phyloP scores from a whole-genome alignment of 495 filamentous ascomycete species.

The Neurospora sp. region DNA sequence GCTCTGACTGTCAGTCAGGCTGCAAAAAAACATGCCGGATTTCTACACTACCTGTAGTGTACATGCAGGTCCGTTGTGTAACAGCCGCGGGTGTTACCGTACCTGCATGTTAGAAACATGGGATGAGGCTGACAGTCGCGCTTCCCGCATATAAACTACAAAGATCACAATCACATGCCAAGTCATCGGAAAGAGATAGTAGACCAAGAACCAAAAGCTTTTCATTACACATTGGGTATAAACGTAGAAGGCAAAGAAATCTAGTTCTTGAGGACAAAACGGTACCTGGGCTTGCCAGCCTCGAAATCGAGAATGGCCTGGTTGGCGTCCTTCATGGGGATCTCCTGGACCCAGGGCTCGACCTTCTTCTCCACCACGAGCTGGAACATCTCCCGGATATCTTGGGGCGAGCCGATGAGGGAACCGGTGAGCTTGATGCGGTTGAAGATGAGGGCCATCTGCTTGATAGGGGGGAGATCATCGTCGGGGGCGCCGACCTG shows the following conservation, averaged over 20 bases:
- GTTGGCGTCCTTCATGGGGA: constrained; percentile 66
- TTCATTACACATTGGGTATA: background rate
- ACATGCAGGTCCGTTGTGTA: background rate
- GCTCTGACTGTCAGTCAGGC: no score
- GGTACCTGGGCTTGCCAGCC: constrained; percentile 59
- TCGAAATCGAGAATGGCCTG: constrained; percentile 58
- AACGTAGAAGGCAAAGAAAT: background rate
- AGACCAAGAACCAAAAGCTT: background rate
- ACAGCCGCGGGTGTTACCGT: background rate
- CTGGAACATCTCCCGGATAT: constrained; percentile 72
- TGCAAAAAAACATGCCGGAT: background rate
- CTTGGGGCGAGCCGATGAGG: constrained; percentile 59
- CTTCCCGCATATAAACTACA: background rate
- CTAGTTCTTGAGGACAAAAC: constrained; percentile 60
- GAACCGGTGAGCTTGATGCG: constrained; percentile 63
- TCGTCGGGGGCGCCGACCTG: constrained; percentile 62
- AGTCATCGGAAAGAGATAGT: background rate
- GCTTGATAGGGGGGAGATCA: constrained; percentile 44
- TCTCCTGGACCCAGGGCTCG: constrained; percentile 61
- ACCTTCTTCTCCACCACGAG: constrained; percentile 68
- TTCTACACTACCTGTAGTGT: background rate
- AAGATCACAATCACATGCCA: background rate
- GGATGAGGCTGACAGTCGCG: background rate
- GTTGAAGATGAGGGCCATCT: constrained; percentile 61
- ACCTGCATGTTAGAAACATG: background rate